Evolutionary conservation across 2,329 filamentous ascomycete genomes (phyloP).

Genomic region (Myriosclerotinia duriaeana): DNA sequence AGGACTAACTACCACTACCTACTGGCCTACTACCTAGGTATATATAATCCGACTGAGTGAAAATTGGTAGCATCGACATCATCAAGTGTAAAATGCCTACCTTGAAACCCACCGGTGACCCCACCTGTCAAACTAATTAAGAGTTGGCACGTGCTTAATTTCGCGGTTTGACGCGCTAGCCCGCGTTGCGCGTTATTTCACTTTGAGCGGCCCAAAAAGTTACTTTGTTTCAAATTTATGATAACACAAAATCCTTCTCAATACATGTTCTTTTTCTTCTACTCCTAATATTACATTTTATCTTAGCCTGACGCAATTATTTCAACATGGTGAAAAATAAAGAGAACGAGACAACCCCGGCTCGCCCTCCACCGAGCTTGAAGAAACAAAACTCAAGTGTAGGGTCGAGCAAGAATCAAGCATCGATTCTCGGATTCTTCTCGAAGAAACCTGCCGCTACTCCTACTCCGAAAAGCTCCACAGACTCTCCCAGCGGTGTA

Average conservation of each 20-base stretch:
- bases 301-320: neutral
- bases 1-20: too few species aligned
- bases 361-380: constrained; percentile 33
- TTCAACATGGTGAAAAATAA: constrained; percentile 31
- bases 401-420: constrained; percentile 56
- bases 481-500: constrained; percentile 31
- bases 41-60: neutral
- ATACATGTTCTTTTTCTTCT: neutral
- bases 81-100: neutral
- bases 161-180: constrained; percentile 17
- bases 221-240: constrained; percentile 6
- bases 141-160: neutral
- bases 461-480: constrained; percentile 28
- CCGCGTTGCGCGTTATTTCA: constrained; percentile 14
- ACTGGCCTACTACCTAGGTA: too few species aligned
- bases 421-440: constrained; percentile 79
- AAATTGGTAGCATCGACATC: neutral
- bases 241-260: constrained; percentile 1
- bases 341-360: constrained; percentile 33
- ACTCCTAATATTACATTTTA: neutral
- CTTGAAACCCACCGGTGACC: too few species aligned
- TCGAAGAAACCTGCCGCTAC: constrained; percentile 55
- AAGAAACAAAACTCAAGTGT: constrained; percentile 40
- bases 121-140: neutral
- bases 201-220: neutral